Evolutionary conservation across 2,329 filamentous ascomycete genomes (phyloP), one percentile per base, ranked within the genome.

Genomic region (Raffaelea albimanens): DNA sequence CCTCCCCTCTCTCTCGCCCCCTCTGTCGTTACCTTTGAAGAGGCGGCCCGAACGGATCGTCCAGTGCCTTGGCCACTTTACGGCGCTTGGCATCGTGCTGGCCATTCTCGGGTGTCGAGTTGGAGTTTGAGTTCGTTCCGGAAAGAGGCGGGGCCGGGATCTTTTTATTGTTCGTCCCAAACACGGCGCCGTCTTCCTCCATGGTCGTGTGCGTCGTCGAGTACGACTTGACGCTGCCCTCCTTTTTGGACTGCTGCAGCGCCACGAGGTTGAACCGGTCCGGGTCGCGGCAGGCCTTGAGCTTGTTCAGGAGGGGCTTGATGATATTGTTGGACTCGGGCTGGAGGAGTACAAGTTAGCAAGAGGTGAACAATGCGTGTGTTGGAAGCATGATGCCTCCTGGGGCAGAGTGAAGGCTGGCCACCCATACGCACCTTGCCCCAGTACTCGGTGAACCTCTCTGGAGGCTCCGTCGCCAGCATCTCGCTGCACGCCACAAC

Each of bases 281-380:
- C 0, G 85, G 85, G 57, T 91, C 85, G 49, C 82, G 72, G 56
- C 85, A 90, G 56, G 75, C 78, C 51, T 77, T 79, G n/a, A 90
- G 69, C 60, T 87, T 89, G 63, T 75, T 80, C 16, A 80, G 73
- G 13, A 87, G 64, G 0, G 75, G 73, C 39, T 76, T 77, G 55
- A 80, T 71, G 21, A 74, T 64, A 45, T 70, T 68, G 54, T 62
- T 64, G 48, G 61, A 66, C 48, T 72, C 75, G 52, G 64, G 63
- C 68, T 72, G 52, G 50, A 7, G 25, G 40, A 19, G n/a, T n/a
- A n/a, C 41, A 41, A 10, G 14, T 53, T 46, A 40, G 44, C 18
- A 2, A n/a, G n/a, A n/a, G n/a, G n/a, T n/a, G n/a, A n/a, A n/a
- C n/a, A n/a, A n/a, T n/a, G n/a, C n/a, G n/a, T n/a, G n/a, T 29